Conservation (phyloP, 2,329 filamentous ascomycete genomes). For the Ophiostoma sp. region DNA sequence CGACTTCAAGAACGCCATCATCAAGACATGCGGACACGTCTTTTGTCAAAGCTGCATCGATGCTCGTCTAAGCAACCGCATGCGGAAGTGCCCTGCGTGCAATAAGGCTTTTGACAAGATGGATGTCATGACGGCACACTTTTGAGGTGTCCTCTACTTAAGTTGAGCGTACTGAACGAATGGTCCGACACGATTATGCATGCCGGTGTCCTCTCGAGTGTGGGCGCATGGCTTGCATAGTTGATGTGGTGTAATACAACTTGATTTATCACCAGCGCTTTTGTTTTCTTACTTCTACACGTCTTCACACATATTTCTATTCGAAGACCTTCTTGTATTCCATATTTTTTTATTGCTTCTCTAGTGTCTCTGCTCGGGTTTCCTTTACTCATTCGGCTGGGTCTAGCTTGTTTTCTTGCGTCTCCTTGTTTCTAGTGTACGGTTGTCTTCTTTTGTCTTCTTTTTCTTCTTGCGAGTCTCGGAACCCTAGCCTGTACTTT, state of each 20-base stretch:
- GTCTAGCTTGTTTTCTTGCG: slow-evolving; percentile 3
- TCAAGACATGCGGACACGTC: slow-evolving; percentile 91
- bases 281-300: background rate
- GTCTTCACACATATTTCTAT: background rate
- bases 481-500: slow-evolving; percentile 1
- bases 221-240: no score
- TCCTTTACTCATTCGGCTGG: slow-evolving; percentile 1
- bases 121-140: slow-evolving; percentile 73
- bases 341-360: slow-evolving; percentile 15
- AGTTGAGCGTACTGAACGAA: no score
- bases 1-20: slow-evolving; percentile 87
- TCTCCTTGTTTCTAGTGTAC: background rate
- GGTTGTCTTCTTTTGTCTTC: background rate
- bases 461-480: background rate
- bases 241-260: no score
- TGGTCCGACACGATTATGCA: no score
- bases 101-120: slow-evolving; percentile 84
- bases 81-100: slow-evolving; percentile 93
- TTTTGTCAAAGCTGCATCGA: slow-evolving; percentile 91
- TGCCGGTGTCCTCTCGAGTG: no score
- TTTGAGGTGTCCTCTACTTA: slow-evolving; percentile 25
- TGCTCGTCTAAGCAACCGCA: slow-evolving; percentile 79
- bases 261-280: background rate
- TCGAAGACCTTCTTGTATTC: slow-evolving; percentile 8
- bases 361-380: slow-evolving; percentile 15